Evolutionary conservation across 352 stramenopile species (phyloP), one percentile per base, ranked within the genome.

Genomic region (Globisporangium solare): DNA sequence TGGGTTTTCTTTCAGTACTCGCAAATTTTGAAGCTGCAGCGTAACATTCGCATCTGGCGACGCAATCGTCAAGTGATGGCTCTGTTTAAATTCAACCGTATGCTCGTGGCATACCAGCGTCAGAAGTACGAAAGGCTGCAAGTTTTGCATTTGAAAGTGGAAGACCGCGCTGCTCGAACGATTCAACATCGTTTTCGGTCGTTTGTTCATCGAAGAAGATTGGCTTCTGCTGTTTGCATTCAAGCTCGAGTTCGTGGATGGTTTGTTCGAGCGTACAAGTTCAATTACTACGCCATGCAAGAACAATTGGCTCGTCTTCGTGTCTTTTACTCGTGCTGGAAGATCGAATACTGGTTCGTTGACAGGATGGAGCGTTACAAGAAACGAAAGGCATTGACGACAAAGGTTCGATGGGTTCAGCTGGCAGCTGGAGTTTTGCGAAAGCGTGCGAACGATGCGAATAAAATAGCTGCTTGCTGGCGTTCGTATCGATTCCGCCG

Each of bases 281-380:
- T 88, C 41, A 66, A 74, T 57, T 91, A 76, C 24, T 80, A 72
- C 40, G 50, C 54, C 3, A 24, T 83, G 5, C 62, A 79, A 53
- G 47, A 58, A 20, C 71, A 77, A 39, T 47, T 83, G 3, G 53
- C 68, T 31, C 64, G 70, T 5, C 51, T 83, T 18, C 67, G 64
- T 50, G 56, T 72, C 37, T 59, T 79, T 35, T 56, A 61, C 24
- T 71, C 73, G 47, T 82, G 69, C 51, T 86, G 76, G 76, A 55
- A 61, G 24, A 80, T 86, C 47, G 73, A 86, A 48, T 58, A 47
- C n/a, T 86, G 76, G 76, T 84, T 72, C 49, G 51, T 18, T 12
- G 58, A 63, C 7, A 41, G 53, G 17, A 68, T 66, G 60, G 18
- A 40, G 18, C 56, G 54, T 24, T 65, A 70, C 37, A 60, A 59